Base-by-base conservation (phyloP, 1,139 yeast genomes). In the Magnusiomyces ingens region DNA sequence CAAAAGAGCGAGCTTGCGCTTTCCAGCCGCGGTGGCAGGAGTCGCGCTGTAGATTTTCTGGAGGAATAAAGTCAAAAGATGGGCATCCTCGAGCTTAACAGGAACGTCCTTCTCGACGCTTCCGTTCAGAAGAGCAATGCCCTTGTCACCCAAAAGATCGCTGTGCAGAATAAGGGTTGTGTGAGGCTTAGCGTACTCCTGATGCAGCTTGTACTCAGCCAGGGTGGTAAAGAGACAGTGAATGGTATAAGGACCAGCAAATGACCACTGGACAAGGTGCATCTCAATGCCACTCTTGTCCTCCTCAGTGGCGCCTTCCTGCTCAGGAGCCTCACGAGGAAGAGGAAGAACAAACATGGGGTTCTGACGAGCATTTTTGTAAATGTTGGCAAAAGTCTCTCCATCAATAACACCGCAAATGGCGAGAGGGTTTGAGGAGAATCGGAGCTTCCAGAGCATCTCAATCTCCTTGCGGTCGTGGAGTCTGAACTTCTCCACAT, bases 191-290 rank as follows among this genome's bases (percentile, higher is more conserved):
- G 99, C 96, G 69, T 77, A 94, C 65, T 91, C 98, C 58, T 81
- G 82, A 66, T 93, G 97, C 42, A 90, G 77, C 68, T 93, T 91
- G 71, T 82, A 94, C 69, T 94, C 99, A 1, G 95, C 94, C 58
- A 94, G 77, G 0, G 97, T 83, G 1, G 99, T 94, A 62, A 94
- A 75, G 79, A 94, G 79, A 67, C 96, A 88, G 71, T 94, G 96
- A 2, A 89, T 76, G 3, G 98, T 91, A 45, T 81, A 65, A 6
- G 89, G 84, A 0, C 95, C 96, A 1, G 85, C 93, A 68, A 90
- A 88, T 18, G 83, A 77, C 99, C 99, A 94, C 71, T 94, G 99
- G 18, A 90, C 81, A 67, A 85, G 90, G 67, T 93, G 97, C 74
- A 93, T 78, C 68, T 93, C 99, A 62, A 84, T 59, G 70, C 89